Conservation (phyloP, 495 filamentous ascomycete species). For the Xylaria curta region DNA sequence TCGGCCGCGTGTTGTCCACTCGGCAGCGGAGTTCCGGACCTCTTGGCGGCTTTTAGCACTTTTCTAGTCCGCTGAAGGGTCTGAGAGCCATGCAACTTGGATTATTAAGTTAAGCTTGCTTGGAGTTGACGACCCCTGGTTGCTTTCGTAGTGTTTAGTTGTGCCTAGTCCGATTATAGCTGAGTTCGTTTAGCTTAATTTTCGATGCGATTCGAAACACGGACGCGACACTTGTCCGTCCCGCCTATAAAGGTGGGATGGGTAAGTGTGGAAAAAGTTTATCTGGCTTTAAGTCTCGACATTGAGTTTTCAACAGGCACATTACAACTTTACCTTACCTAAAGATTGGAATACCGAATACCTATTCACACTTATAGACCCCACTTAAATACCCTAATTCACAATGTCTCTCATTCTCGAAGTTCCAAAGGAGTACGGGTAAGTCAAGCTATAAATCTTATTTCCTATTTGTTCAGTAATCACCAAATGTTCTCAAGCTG, state of each 20-base stretch:
- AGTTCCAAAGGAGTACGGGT: conserved; percentile 53
- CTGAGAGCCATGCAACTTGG: background rate
- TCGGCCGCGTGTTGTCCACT: conserved; percentile 3
- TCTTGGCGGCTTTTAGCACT: background rate
- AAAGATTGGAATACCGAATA: background rate
- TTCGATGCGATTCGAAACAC: conserved; percentile 15
- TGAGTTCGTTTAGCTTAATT: background rate
- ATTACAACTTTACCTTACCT: background rate
- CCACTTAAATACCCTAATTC: background rate
- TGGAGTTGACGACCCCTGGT: conserved; percentile 9
- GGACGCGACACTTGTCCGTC: conserved; percentile 19
- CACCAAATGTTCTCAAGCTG: background rate
- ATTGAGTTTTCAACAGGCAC: background rate
- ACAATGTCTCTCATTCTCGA: conserved; percentile 34
- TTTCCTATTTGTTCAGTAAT: background rate
- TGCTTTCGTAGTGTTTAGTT: conserved; percentile 5
- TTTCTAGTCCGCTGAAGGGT: background rate
- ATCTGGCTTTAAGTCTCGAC: background rate
- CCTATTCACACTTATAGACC: background rate
- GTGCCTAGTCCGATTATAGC: conserved; percentile 16
- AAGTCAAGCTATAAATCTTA: conserved; percentile 24
- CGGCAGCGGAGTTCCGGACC: background rate
- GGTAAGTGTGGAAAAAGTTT: background rate
- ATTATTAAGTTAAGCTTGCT: conserved; percentile 2
- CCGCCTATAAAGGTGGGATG: conserved; percentile 7